A percentile compares a stretch with the other conserved stretches of the same genome.
phyloP scores from a whole-genome alignment of 2,329 filamentous ascomycete species.

The Fusarium domesticum region DNA sequence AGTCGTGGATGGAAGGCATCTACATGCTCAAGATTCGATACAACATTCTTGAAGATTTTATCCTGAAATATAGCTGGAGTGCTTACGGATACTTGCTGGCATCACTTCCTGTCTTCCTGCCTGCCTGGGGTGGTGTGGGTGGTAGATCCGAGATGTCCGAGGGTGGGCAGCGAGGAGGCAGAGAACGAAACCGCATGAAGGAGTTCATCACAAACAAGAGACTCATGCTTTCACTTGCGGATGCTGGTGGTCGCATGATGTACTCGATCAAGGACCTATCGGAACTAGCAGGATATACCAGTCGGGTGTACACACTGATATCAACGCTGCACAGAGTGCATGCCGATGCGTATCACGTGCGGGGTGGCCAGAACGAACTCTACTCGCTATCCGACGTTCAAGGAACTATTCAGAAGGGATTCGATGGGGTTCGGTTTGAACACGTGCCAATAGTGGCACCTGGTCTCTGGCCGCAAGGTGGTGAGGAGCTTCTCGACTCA shows the following conservation, averaged over 20 bases:
- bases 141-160: slow-evolving; percentile 66
- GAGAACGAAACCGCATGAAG: slow-evolving; percentile 87
- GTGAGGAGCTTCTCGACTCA: slow-evolving; percentile 86
- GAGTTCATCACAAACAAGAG: slow-evolving; percentile 99
- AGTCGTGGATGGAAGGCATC: slow-evolving; percentile 96
- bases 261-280: slow-evolving; percentile 98
- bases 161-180: slow-evolving; percentile 48
- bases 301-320: slow-evolving; percentile 91
- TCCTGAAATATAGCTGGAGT: slow-evolving; percentile 98
- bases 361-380: slow-evolving; percentile 66
- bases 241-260: slow-evolving; percentile 98
- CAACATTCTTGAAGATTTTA: slow-evolving; percentile 98
- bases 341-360: slow-evolving; percentile 78
- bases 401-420: slow-evolving; percentile 90
- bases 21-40: slow-evolving; percentile 98
- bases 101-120: slow-evolving; percentile 88
- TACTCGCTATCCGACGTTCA: slow-evolving; percentile 90
- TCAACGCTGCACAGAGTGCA: slow-evolving; percentile 92
- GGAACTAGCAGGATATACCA: slow-evolving; percentile 93
- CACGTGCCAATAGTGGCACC: slow-evolving; percentile 92
- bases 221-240: slow-evolving; percentile 93
- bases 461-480: slow-evolving; percentile 80
- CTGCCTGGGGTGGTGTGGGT: slow-evolving; percentile 85
- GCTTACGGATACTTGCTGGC: slow-evolving; percentile 94
- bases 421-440: slow-evolving; percentile 90